Conservation (phyloP, 2,329 filamentous ascomycete genomes). For the Penicillium crustosum region DNA sequence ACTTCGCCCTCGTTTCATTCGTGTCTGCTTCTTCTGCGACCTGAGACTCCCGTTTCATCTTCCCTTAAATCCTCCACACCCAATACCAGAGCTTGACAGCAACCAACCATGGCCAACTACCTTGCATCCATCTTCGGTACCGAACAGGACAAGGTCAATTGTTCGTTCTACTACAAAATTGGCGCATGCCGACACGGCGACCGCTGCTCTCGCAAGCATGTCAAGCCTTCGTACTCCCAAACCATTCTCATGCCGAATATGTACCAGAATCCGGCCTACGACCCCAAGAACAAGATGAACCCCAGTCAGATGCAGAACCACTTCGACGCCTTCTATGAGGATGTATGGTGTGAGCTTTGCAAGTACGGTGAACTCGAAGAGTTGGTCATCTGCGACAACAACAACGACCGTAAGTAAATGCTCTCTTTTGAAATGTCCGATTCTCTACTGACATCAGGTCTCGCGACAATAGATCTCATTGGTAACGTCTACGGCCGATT, state of each 20-base stretch:
- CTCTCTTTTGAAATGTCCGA: not conserved
- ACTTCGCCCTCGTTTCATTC: not conserved
- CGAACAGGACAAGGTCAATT: slow-evolving; percentile 99
- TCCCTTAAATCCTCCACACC: not conserved
- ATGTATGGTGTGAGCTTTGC: slow-evolving; percentile 99
- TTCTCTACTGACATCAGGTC: slow-evolving; percentile 16
- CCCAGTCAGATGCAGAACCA: slow-evolving; percentile 94
- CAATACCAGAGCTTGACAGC: not conserved
- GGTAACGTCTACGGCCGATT: slow-evolving; percentile 99
- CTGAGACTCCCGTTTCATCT: not conserved
- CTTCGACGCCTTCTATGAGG: slow-evolving; percentile 99
- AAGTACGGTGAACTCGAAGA: slow-evolving; percentile 97
- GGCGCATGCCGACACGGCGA: slow-evolving; percentile 98
- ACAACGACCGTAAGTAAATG: slow-evolving; percentile 80
- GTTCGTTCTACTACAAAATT: slow-evolving; percentile 99
- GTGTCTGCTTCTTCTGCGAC: not conserved
- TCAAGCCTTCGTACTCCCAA: slow-evolving; percentile 97
- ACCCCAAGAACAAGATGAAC: slow-evolving; percentile 96
- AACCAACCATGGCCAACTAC: slow-evolving; percentile 81
- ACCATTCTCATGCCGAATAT: slow-evolving; percentile 97
- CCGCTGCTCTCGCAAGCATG: slow-evolving; percentile 96
- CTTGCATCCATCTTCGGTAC: slow-evolving; percentile 99
- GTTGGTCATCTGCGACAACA: slow-evolving; percentile 98
- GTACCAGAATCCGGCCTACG: slow-evolving; percentile 98
- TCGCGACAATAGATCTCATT: slow-evolving; percentile 68